Evolutionary conservation across 768 basidiomycete species (phyloP).

Genomic region (Lyophyllum semitale): DNA sequence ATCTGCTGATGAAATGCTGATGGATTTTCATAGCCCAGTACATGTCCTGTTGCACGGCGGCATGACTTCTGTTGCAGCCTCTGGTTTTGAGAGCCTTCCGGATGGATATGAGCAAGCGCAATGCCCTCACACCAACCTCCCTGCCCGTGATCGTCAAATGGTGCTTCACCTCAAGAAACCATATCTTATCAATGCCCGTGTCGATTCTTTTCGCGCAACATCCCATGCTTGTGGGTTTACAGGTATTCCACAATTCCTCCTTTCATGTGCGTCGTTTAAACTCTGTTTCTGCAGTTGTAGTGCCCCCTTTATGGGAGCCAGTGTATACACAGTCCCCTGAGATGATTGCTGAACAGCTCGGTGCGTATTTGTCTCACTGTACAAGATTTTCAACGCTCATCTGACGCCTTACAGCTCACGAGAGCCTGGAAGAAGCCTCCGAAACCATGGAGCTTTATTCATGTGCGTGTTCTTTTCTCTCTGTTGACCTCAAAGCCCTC

Average conservation of each 20-base stretch:
- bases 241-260: not conserved
- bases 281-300: not conserved
- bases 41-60: not conserved
- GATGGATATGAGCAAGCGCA: not conserved
- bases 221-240: not conserved
- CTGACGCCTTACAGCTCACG: not conserved
- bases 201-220: slow-evolving; percentile 1
- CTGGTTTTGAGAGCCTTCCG: not conserved
- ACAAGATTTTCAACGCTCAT: no score
- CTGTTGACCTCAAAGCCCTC: not conserved
- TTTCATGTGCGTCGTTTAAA: no score
- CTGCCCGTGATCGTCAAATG: not conserved
- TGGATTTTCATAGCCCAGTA: no score
- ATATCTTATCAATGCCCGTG: not conserved
- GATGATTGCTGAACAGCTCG: not conserved
- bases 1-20: no score
- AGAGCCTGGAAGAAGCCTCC: not conserved
- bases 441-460: not conserved
- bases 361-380: not conserved
- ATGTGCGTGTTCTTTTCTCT: not conserved
- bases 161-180: not conserved
- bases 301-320: not conserved
- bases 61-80: not conserved
- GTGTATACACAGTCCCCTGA: not conserved
- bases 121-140: not conserved